Percentiles rank a stretch among this genome's conserved stretches.
These are phyloP conservation scores for Myriosclerotinia duriaeana DNA, from an alignment of 2,329 filamentous ascomycete species.

Conservation along the genomic window DNA sequence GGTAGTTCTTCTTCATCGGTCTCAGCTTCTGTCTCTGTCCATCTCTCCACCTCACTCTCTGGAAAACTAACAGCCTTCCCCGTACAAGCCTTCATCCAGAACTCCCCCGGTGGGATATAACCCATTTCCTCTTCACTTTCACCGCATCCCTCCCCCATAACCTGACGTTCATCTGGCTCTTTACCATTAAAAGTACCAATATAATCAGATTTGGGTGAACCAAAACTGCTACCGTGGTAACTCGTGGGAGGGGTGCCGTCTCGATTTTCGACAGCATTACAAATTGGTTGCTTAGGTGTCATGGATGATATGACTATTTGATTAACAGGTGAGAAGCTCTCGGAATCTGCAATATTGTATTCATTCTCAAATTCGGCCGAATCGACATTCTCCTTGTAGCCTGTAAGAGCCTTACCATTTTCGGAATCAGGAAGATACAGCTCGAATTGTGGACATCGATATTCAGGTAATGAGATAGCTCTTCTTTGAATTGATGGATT, in stretches of 20 bases:
- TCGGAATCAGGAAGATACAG: neutral
- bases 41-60: neutral
- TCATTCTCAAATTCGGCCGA: neutral
- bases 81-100: neutral
- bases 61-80: too few species aligned
- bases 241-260: too few species aligned
- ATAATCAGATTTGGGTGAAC: neutral
- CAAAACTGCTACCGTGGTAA: too few species aligned
- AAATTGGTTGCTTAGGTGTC: neutral
- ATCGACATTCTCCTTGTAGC: neutral
- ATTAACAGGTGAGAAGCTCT: slow-evolving; percentile 5
- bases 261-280: too few species aligned
- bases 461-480: neutral
- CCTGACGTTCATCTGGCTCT: neutral
- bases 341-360: neutral
- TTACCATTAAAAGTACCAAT: neutral
- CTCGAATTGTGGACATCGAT: neutral
- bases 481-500: neutral
- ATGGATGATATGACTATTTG: neutral
- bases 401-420: too few species aligned
- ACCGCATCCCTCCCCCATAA: neutral
- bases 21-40: neutral
- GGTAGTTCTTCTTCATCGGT: neutral
- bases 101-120: neutral
- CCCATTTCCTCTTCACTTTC: neutral